Conservation (phyloP, 257 asterid genomes). For the Nicotiana tabacum region DNA sequence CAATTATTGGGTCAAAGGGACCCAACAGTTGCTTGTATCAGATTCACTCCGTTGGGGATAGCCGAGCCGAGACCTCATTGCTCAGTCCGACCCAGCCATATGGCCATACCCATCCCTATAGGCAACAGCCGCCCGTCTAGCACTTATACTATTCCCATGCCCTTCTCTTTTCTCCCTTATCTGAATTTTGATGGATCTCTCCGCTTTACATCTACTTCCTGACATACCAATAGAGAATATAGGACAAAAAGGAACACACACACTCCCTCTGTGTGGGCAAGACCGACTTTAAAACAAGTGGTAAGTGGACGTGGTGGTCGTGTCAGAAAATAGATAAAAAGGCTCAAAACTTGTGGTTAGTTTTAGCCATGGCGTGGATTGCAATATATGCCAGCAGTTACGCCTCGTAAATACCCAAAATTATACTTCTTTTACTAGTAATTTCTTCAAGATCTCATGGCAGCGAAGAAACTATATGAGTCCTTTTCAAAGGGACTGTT, state of each 20-base stretch:
- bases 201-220: no score
- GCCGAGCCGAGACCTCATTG: background rate
- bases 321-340: background rate
- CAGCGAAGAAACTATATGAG: conserved; percentile 60
- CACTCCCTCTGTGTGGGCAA: background rate
- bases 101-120: background rate
- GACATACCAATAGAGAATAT: no score
- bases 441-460: conserved; percentile 27
- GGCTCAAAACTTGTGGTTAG: background rate
- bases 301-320: background rate
- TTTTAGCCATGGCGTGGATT: no score
- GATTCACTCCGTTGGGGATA: no score
- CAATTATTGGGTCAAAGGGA: no score
- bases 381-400: background rate
- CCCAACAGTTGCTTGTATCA: no score
- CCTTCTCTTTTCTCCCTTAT: background rate
- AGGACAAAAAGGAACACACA: no score
- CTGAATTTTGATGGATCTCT: background rate
- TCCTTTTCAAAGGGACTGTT: conserved; percentile 44
- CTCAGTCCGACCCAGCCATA: background rate
- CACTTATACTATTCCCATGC: no score
- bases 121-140: background rate
- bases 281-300: background rate
- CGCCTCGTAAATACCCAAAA: background rate
- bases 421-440: no score